These are phyloP conservation scores for Scheffersomyces cryptocercus DNA, from an alignment of 1,139 yeast species.

Conservation along the genomic window DNA sequence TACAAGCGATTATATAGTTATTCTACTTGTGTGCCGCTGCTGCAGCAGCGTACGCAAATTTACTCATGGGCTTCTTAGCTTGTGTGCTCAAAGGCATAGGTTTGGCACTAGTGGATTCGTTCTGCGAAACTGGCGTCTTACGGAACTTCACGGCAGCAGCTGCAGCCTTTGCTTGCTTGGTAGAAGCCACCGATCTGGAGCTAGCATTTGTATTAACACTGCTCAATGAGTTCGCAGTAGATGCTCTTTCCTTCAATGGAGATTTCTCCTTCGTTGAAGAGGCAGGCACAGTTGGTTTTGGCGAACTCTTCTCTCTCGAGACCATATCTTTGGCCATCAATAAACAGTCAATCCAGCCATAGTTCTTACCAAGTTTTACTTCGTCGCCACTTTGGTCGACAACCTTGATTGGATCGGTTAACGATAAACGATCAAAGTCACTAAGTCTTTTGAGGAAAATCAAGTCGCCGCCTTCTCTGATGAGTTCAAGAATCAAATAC, in stretches of 20 bases:
- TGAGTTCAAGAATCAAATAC: constrained; percentile 63
- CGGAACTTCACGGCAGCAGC: constrained; percentile 4
- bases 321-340: constrained; percentile 46
- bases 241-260: constrained; percentile 47
- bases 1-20: not conserved
- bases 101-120: constrained; percentile 6
- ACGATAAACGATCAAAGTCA: constrained; percentile 20
- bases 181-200: not conserved
- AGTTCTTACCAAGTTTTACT: constrained; percentile 36
- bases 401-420: constrained; percentile 38
- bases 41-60: constrained; percentile 51
- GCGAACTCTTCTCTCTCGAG: constrained; percentile 13
- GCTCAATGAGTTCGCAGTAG: constrained; percentile 48
- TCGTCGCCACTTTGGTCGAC: constrained; percentile 33
- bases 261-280: constrained; percentile 27
- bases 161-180: constrained; percentile 5
- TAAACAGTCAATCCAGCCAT: constrained; percentile 51
- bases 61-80: constrained; percentile 16
- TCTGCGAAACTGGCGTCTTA: constrained; percentile 7
- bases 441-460: constrained; percentile 53
- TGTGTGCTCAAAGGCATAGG: too few relatives aligned
- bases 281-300: constrained; percentile 18
- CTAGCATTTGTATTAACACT: constrained; percentile 14
- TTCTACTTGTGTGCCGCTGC: constrained; percentile 37
- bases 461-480: constrained; percentile 56